Evolutionary conservation across 345 rosid species (phyloP), one percentile per base, ranked within the genome.

Genomic region (Salix caprea): DNA sequence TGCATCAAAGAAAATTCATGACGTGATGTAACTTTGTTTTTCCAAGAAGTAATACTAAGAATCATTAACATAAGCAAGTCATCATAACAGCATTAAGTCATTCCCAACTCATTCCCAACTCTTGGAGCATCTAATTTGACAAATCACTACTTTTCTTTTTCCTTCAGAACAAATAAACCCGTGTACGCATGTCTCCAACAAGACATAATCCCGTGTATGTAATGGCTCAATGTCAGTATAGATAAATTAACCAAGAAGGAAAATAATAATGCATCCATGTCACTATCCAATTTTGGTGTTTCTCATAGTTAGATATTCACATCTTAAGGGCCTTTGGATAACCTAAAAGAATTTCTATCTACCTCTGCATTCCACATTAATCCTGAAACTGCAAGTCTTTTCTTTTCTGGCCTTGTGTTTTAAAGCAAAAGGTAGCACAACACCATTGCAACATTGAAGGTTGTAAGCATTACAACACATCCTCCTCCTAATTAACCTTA

Each of bases 1-100:
- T 84, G 96, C 90, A 91, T 48, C 42, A 80, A 56, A 77, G 60
- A 76, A 77, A 14, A 56, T 37, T 48, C 76, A 77, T 40, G 69
- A 61, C 69, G 60, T 48, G 42, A 72, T 67, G 66, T 54, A 68
- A 58, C 24, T 70, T 44, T 70, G 34, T n/a, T 24, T 72, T 52
- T 6, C 15, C 50, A 58, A 61, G 65, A 64, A 61, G 62, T 13
- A 46, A 12, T 15, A 46, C 16, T 13, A 46, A 46, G 50, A 46
- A 13, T 46, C 40, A 3, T 15, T 36, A 42, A 28, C 54, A 28
- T 23, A 26, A 23, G 34, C 9, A 58, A 1, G 65, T 54, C 52
- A 9, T 4, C 16, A 46, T 46, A 46, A 13, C 4, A 46, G 50
- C 50, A 46, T 13, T 1, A 13, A 46, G 50, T 15, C 50, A 46